Evolutionary conservation across 1,139 yeast species (phyloP).

Genomic region (Geotrichum macrosporum): DNA sequence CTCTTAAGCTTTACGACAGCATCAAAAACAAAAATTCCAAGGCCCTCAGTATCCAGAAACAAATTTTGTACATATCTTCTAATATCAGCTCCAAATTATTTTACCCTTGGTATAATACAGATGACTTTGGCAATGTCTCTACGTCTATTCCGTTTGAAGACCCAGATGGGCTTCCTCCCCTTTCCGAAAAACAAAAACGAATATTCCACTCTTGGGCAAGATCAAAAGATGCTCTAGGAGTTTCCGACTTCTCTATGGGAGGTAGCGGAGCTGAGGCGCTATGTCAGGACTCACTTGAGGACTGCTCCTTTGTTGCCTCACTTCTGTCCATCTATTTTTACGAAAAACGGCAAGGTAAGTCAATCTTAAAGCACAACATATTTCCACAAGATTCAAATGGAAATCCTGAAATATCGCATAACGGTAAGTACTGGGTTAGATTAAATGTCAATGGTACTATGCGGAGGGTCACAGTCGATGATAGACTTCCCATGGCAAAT

Average conservation of each 20-base stretch:
- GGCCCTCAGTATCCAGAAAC: conserved; percentile 23
- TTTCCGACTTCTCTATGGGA: conserved; percentile 20
- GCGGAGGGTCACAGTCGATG: conserved; percentile 51
- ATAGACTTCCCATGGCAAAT: conserved; percentile 40
- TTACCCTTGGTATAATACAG: conserved; percentile 30
- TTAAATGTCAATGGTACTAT: conserved; percentile 57
- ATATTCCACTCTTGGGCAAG: conserved; percentile 30
- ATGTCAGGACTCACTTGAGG: conserved; percentile 57
- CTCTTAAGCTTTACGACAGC: conserved; percentile 23
- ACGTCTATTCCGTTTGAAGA: conserved; percentile 20
- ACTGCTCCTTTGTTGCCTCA: conserved; percentile 75
- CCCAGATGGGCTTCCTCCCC: conserved; percentile 24
- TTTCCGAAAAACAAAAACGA: conserved; percentile 26
- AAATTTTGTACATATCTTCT: conserved; percentile 29
- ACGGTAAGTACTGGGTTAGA: conserved; percentile 42
- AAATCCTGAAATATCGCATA: conserved; percentile 25
- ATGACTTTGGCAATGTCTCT: not conserved
- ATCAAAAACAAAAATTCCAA: conserved; percentile 19
- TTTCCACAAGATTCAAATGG: conserved; percentile 30
- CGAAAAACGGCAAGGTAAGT: conserved; percentile 25
- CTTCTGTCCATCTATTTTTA: conserved; percentile 44
- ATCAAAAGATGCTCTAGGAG: conserved; percentile 26
- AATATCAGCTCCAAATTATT: conserved; percentile 24
- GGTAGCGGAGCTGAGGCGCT: conserved; percentile 30
- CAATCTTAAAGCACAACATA: conserved; percentile 24